Evolutionary conservation across 257 asterid genomes (phyloP).

Genomic region (Apocynum venetum): DNA sequence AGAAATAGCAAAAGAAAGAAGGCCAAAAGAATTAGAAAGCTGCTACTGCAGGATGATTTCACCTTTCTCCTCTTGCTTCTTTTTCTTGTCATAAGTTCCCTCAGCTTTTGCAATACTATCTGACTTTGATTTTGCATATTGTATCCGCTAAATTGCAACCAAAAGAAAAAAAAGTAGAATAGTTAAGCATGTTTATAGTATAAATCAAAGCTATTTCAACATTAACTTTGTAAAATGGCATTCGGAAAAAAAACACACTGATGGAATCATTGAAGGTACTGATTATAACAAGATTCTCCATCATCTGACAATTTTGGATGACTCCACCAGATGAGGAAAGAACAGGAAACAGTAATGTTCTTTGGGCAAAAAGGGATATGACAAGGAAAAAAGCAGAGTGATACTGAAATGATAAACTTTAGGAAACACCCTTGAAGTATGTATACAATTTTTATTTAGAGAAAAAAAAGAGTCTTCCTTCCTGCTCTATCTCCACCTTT

Average conservation of each 20-base stretch:
- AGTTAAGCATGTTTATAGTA: background rate
- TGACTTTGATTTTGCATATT: conserved; percentile 85
- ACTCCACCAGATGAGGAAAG: background rate
- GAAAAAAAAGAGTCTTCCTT: background rate
- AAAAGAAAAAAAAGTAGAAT: conserved; percentile 2
- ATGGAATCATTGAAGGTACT: background rate
- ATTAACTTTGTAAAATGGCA: background rate
- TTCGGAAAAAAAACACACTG: too few relatives aligned
- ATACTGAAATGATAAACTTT: background rate
- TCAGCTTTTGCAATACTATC: conserved; percentile 97
- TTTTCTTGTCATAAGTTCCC: conserved; percentile 96
- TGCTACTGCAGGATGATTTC: conserved; percentile 15
- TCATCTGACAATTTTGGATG: background rate
- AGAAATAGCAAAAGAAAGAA: background rate
- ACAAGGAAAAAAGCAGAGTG: background rate
- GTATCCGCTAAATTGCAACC: conserved; percentile 67
- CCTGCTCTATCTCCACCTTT: background rate
- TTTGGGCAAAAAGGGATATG: background rate
- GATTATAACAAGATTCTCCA: background rate
- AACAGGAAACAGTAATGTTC: background rate
- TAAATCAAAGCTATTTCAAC: background rate
- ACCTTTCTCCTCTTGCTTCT: conserved; percentile 98
- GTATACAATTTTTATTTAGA: background rate
- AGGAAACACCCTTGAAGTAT: background rate
- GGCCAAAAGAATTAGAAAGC: background rate